Evolutionary conservation across 768 basidiomycete genomes (phyloP).

Genomic region (Obba rivulosa): DNA sequence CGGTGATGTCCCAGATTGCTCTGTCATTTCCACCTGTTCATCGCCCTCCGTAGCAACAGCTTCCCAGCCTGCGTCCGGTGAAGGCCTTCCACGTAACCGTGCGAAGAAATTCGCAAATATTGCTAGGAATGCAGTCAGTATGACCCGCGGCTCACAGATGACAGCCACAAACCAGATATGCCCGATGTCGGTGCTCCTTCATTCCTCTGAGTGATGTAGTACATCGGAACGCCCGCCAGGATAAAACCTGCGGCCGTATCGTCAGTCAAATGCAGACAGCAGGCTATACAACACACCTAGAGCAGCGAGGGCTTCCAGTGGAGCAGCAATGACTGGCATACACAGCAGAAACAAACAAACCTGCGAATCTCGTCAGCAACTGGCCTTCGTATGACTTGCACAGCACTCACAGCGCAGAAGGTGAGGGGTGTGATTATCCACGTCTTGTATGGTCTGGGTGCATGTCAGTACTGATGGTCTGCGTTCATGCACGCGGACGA

Average conservation of each 20-base stretch:
- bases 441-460: constrained; percentile 80
- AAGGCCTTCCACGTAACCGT: constrained; percentile 46
- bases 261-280: constrained; percentile 3
- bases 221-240: constrained; percentile 73
- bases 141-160: background rate
- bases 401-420: constrained; percentile 72
- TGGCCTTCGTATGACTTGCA: background rate
- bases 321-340: constrained; percentile 94
- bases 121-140: constrained; percentile 25
- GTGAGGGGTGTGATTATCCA: constrained; percentile 87
- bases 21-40: constrained; percentile 64
- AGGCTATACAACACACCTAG: constrained; percentile 49
- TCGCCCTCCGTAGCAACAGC: constrained; percentile 69
- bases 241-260: constrained; percentile 55
- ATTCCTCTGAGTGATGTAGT: constrained; percentile 66
- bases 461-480: constrained; percentile 2
- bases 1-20: constrained; percentile 21
- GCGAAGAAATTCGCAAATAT: constrained; percentile 38
- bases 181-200: constrained; percentile 27
- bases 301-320: constrained; percentile 80
- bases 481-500: background rate
- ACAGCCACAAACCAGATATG: constrained; percentile 17
- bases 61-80: constrained; percentile 65
- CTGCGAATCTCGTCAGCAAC: constrained; percentile 29
- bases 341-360: constrained; percentile 86